phyloP scores from a whole-genome alignment of 1,284 basidiomycete species.

The Hortiboletus rubellus region DNA sequence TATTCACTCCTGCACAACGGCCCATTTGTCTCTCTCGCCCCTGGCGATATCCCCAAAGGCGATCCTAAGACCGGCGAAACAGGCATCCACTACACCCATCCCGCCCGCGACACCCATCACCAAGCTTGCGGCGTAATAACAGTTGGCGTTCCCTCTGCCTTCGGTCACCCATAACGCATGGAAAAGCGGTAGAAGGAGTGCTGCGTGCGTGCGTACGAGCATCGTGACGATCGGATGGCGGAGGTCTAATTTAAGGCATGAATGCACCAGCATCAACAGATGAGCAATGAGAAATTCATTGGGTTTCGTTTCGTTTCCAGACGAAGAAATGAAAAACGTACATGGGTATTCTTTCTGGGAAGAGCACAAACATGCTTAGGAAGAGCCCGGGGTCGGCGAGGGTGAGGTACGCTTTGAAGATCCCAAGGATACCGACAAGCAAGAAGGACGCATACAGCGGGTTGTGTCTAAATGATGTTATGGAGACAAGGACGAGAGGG shows the following conservation, averaged over 20 bases:
- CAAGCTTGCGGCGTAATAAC: slow-evolving; percentile 94
- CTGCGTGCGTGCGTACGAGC: slow-evolving; percentile 82
- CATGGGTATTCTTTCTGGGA: slow-evolving; percentile 84
- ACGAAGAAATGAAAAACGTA: slow-evolving; percentile 42
- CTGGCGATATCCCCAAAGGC: slow-evolving; percentile 60
- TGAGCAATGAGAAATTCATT: slow-evolving; percentile 30
- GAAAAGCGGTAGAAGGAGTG: slow-evolving; percentile 87
- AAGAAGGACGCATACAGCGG: slow-evolving; percentile 81
- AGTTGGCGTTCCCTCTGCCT: slow-evolving; percentile 97
- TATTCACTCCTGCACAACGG: slow-evolving; percentile 29
- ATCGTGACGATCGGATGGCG: slow-evolving; percentile 84
- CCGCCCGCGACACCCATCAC: slow-evolving; percentile 91
- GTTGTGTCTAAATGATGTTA: slow-evolving; percentile 60
- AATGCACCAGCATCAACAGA: slow-evolving; percentile 51
- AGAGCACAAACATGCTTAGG: slow-evolving; percentile 62
- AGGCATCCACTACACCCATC: slow-evolving; percentile 76
- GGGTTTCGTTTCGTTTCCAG: neutral
- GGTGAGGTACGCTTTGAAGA: too few relatives aligned
- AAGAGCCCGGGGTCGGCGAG: too few relatives aligned
- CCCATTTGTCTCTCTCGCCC: slow-evolving; percentile 35
- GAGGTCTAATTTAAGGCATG: neutral
- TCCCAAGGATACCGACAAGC: slow-evolving; percentile 73
- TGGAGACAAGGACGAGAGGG: neutral
- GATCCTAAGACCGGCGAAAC: slow-evolving; percentile 76
- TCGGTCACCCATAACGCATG: slow-evolving; percentile 90